phyloP scores from a whole-genome alignment of 768 basidiomycete genomes.

The Boletus pseudo-olivaceus region DNA sequence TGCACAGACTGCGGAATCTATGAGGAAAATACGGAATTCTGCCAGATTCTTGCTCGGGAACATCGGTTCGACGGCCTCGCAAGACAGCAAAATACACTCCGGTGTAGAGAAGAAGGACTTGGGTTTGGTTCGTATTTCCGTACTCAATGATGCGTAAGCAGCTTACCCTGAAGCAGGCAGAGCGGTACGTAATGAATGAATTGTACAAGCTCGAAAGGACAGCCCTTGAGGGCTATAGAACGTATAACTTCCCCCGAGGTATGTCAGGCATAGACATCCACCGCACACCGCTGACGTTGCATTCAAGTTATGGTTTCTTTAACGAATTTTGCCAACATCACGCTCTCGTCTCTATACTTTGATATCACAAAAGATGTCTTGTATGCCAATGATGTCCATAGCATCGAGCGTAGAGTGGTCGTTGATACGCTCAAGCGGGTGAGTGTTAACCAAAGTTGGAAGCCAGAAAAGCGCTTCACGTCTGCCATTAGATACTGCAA shows the following conservation, averaged over 20 bases:
- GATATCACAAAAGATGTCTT: slow-evolving; percentile 88
- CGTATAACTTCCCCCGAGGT: slow-evolving; percentile 86
- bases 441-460: slow-evolving; percentile 4
- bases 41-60: slow-evolving; percentile 86
- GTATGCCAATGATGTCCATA: slow-evolving; percentile 62
- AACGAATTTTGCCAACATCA: slow-evolving; percentile 75
- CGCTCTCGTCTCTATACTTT: slow-evolving; percentile 88
- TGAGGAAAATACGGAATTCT: slow-evolving; percentile 84
- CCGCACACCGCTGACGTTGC: background rate
- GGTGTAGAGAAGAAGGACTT: slow-evolving; percentile 41
- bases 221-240: slow-evolving; percentile 64
- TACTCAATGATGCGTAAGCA: background rate
- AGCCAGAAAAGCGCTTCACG: background rate
- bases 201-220: slow-evolving; percentile 66
- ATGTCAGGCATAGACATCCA: background rate
- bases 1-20: slow-evolving; percentile 65
- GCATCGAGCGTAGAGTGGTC: slow-evolving; percentile 57
- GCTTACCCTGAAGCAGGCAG: slow-evolving; percentile 49
- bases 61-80: slow-evolving; percentile 37
- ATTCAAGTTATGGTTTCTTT: slow-evolving; percentile 65
- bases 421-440: slow-evolving; percentile 74
- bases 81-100: background rate
- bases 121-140: slow-evolving; percentile 52
- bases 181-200: slow-evolving; percentile 85
- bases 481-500: slow-evolving; percentile 49